Evolutionary conservation across 2,329 filamentous ascomycete genomes (phyloP).

Genomic region (Alternaria angustiovoidea): DNA sequence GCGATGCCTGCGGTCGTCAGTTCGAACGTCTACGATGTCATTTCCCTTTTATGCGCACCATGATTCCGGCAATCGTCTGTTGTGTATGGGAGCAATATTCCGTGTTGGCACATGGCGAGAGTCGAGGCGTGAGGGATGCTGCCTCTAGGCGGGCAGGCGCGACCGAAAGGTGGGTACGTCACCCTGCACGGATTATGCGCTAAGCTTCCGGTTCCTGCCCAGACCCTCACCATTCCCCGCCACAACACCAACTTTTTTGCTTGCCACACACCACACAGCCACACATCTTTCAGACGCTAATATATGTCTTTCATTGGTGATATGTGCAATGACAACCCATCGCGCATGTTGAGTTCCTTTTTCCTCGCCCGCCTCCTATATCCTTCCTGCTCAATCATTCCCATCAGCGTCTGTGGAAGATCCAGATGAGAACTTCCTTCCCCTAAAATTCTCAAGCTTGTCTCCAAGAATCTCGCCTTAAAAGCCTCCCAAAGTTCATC

Average conservation of each 20-base stretch:
- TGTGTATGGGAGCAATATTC: not conserved
- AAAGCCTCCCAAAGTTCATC: not conserved
- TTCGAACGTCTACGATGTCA: not conserved
- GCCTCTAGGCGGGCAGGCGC: constrained; percentile 9
- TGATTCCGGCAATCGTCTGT: constrained; percentile 5
- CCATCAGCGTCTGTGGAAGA: not conserved
- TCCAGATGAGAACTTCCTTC: not conserved
- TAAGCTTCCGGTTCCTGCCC: constrained; percentile 12
- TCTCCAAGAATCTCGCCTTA: not conserved
- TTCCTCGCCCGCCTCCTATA: not conserved
- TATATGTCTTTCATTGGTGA: too few species aligned
- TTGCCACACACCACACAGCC: not conserved
- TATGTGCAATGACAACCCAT: too few species aligned
- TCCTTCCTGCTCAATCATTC: not conserved
- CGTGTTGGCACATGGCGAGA: constrained; percentile 12
- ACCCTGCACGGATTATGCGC: constrained; percentile 6
- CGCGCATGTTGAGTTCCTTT: too few species aligned
- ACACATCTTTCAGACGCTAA: not conserved
- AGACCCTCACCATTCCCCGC: not conserved
- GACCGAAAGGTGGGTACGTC: constrained; percentile 18
- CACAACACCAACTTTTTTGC: not conserved
- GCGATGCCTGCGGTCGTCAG: constrained; percentile 43
- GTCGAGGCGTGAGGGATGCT: constrained; percentile 5
- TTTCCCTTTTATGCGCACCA: constrained; percentile 6
- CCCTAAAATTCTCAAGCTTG: rapidly evolving